Evolutionary conservation across 306 rosid genomes (phyloP).

Genomic region (Ochetophila trinervis): DNA sequence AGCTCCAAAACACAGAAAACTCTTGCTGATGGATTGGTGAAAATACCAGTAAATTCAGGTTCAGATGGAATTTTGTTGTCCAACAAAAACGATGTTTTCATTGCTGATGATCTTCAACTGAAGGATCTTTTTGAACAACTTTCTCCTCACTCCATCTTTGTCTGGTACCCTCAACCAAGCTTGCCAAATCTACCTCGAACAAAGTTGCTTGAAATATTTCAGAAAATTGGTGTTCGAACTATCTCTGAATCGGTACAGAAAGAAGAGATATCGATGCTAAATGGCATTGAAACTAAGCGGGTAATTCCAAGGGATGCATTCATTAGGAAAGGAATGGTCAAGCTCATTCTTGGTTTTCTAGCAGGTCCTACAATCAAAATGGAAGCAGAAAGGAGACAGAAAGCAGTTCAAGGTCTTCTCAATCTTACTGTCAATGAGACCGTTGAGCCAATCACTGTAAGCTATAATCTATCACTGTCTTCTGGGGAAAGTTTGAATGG

Average conservation of each 20-base stretch:
- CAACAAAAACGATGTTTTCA: conserved; percentile 45
- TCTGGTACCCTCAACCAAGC: conserved; percentile 60
- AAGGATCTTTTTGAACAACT: conserved; percentile 48
- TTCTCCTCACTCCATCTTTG: conserved; percentile 43
- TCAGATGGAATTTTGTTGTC: conserved; percentile 35
- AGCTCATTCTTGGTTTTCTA: conserved; percentile 64
- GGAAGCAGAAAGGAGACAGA: conserved; percentile 49
- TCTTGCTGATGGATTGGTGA: conserved; percentile 36
- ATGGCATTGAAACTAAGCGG: conserved; percentile 17
- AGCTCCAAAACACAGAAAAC: conserved; percentile 18
- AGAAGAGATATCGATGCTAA: conserved; percentile 29
- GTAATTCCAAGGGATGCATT: conserved; percentile 25
- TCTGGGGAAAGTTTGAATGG: conserved; percentile 32
- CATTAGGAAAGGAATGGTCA: conserved; percentile 42
- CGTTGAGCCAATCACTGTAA: conserved; percentile 35
- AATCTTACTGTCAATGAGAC: conserved; percentile 39
- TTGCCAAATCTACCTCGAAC: conserved; percentile 31
- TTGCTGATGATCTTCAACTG: conserved; percentile 65
- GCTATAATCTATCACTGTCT: conserved; percentile 40
- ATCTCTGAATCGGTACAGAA: conserved; percentile 52
- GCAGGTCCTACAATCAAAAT: conserved; percentile 47
- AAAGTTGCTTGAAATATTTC: conserved; percentile 42
- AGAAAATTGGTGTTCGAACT: conserved; percentile 48
- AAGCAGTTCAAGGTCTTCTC: conserved; percentile 48
- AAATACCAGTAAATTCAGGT: conserved; percentile 47